Percentiles rank a stretch among this genome's conserved stretches.
Evolutionary conservation across 1,284 basidiomycete species (phyloP).

Genomic region (Sutorius eximius): DNA sequence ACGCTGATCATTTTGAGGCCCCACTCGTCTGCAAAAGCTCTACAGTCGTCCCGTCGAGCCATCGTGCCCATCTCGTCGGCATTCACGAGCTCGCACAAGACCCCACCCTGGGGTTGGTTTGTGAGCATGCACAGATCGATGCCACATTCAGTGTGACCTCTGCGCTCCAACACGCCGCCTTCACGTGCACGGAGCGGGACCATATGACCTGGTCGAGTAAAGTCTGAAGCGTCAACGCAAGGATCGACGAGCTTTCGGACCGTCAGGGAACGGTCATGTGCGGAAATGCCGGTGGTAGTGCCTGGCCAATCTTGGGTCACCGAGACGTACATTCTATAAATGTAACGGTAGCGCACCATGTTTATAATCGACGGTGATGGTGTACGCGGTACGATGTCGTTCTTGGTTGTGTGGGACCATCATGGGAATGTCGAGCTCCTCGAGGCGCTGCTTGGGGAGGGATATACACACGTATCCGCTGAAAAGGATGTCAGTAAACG

Average conservation of each 20-base stretch:
- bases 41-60: slow-evolving; percentile 93
- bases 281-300: slow-evolving; percentile 95
- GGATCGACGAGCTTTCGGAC: slow-evolving; percentile 77
- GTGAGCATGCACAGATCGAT: slow-evolving; percentile 88
- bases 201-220: slow-evolving; percentile 93
- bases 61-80: slow-evolving; percentile 90
- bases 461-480: slow-evolving; percentile 97
- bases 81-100: slow-evolving; percentile 95
- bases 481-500: slow-evolving; percentile 10
- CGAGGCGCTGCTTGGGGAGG: slow-evolving; percentile 74
- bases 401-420: slow-evolving; percentile 94
- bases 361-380: slow-evolving; percentile 94
- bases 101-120: slow-evolving; percentile 74
- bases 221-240: slow-evolving; percentile 63
- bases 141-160: slow-evolving; percentile 92
- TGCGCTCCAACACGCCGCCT: slow-evolving; percentile 83
- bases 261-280: slow-evolving; percentile 90
- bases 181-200: slow-evolving; percentile 87
- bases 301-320: slow-evolving; percentile 44
- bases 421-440: slow-evolving; percentile 86
- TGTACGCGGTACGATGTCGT: slow-evolving; percentile 92
- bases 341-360: slow-evolving; percentile 53
- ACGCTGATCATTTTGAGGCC: slow-evolving; percentile 94
- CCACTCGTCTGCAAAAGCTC: slow-evolving; percentile 90
- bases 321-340: neutral